Percentiles rank a stretch among this genome's conserved stretches.
Conservation (phyloP, 2,329 filamentous ascomycete genomes). For the Botrytis galanthina region DNA sequence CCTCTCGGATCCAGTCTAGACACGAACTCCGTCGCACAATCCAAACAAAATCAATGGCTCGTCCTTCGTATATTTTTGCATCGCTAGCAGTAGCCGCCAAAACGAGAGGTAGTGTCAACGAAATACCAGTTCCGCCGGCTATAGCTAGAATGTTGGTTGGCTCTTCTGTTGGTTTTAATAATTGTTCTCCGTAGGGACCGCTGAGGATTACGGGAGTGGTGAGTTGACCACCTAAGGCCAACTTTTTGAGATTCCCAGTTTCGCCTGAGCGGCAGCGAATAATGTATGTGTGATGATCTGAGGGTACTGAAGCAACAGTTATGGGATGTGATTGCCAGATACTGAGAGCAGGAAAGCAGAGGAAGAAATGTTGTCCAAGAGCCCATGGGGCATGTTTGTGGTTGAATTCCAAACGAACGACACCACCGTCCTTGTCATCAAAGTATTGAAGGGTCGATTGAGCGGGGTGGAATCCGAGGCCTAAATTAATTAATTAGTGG, state of each 20-base stretch:
- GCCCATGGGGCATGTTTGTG: constrained; percentile 63
- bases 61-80: not conserved
- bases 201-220: constrained; percentile 13
- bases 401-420: constrained; percentile 64
- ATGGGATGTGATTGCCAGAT: constrained; percentile 77
- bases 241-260: constrained; percentile 43
- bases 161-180: constrained; percentile 36
- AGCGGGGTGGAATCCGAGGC: constrained; percentile 14
- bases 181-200: constrained; percentile 3
- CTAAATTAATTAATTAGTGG: not conserved
- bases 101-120: constrained; percentile 54
- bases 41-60: constrained; percentile 61
- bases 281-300: constrained; percentile 53
- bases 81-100: constrained; percentile 42
- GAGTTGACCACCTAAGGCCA: constrained; percentile 26
- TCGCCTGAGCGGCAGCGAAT: constrained; percentile 58
- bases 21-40: constrained; percentile 55
- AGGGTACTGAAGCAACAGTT: constrained; percentile 73
- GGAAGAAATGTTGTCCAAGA: constrained; percentile 74
- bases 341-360: constrained; percentile 71
- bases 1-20: constrained; percentile 56
- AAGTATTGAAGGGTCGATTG: constrained; percentile 12
- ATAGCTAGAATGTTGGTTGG: constrained; percentile 50
- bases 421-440: constrained; percentile 48
- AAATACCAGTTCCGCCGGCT: constrained; percentile 58